These are phyloP conservation scores for Chrysoporthe deuterocubensis DNA, from an alignment of 2,329 filamentous ascomycete genomes.

Conservation along the genomic window DNA sequence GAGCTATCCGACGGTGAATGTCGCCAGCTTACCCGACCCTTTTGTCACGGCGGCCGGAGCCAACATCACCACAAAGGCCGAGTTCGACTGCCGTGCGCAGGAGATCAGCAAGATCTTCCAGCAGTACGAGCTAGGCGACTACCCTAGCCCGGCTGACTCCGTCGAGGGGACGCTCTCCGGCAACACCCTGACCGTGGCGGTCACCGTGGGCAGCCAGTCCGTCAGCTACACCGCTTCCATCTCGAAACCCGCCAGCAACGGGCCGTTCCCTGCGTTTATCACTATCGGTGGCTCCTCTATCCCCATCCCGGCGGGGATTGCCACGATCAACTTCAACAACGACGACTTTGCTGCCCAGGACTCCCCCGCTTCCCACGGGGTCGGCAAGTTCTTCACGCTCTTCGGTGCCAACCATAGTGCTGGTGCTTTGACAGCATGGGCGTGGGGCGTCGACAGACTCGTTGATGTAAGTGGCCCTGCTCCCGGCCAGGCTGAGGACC, in stretches of 20 bases:
- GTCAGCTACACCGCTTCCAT: slow-evolving; percentile 51
- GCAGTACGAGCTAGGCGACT: slow-evolving; percentile 55
- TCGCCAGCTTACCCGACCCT: slow-evolving; percentile 50
- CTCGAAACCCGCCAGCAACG: slow-evolving; percentile 46
- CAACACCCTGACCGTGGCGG: slow-evolving; percentile 48
- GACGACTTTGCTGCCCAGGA: slow-evolving; percentile 59
- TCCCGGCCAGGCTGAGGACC: not conserved
- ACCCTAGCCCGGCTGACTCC: slow-evolving; percentile 50
- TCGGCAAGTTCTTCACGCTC: slow-evolving; percentile 63
- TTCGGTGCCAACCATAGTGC: slow-evolving; percentile 60
- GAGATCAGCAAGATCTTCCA: slow-evolving; percentile 54
- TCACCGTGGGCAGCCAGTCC: slow-evolving; percentile 49
- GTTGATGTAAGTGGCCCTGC: slow-evolving; percentile 49
- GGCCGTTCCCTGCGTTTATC: slow-evolving; percentile 61
- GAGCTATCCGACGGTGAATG: slow-evolving; percentile 42
- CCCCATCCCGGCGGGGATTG: slow-evolving; percentile 58
- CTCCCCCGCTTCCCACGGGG: slow-evolving; percentile 51
- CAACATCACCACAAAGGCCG: slow-evolving; percentile 48
- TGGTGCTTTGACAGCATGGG: slow-evolving; percentile 64
- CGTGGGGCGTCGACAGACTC: slow-evolving; percentile 64
- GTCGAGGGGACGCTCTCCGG: slow-evolving; percentile 51
- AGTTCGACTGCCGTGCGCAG: slow-evolving; percentile 52
- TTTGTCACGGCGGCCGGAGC: slow-evolving; percentile 50
- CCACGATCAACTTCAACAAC: slow-evolving; percentile 63
- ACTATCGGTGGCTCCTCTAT: slow-evolving; percentile 58